phyloP scores from a whole-genome alignment of 2,329 filamentous ascomycete genomes.

The Trichothecium sympodiale region DNA sequence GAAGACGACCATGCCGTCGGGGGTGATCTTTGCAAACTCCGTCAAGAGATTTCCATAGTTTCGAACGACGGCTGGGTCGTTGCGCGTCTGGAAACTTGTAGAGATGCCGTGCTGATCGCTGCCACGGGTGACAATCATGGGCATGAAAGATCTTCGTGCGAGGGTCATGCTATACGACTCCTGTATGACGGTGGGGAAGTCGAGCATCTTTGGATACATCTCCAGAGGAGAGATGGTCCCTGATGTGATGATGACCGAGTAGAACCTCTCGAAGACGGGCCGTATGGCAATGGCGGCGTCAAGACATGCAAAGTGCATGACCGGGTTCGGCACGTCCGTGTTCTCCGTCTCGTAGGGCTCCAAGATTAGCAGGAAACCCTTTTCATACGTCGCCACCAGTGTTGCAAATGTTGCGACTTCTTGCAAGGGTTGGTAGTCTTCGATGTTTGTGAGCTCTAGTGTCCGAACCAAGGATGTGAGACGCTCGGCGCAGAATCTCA shows the following conservation, averaged over 20 bases:
- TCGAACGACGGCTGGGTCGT: slow-evolving; percentile 90
- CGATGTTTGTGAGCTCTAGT: slow-evolving; percentile 90
- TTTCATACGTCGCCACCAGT: slow-evolving; percentile 91
- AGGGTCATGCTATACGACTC: slow-evolving; percentile 98
- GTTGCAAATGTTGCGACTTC: slow-evolving; percentile 98
- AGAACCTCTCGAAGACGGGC: slow-evolving; percentile 93
- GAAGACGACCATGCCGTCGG: slow-evolving; percentile 97
- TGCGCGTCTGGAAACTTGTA: slow-evolving; percentile 88
- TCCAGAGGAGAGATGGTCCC: slow-evolving; percentile 94
- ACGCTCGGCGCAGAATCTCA: slow-evolving; percentile 89
- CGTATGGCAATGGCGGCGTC: slow-evolving; percentile 98
- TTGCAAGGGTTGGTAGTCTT: slow-evolving; percentile 93
- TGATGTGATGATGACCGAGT: slow-evolving; percentile 96
- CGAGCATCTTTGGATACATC: slow-evolving; percentile 99
- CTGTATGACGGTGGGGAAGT: slow-evolving; percentile 84
- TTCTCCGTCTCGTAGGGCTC: slow-evolving; percentile 95
- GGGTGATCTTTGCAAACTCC: slow-evolving; percentile 92
- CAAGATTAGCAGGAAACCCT: slow-evolving; percentile 89
- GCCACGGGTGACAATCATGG: slow-evolving; percentile 93
- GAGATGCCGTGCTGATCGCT: slow-evolving; percentile 90
- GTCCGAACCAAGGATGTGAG: slow-evolving; percentile 90
- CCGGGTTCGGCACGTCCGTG: slow-evolving; percentile 88
- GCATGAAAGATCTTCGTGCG: slow-evolving; percentile 85
- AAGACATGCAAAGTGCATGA: slow-evolving; percentile 93
- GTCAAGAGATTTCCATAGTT: slow-evolving; percentile 92